Base-by-base conservation (phyloP, 148 eudicot genomes). In the Gaultheria prostrata region DNA sequence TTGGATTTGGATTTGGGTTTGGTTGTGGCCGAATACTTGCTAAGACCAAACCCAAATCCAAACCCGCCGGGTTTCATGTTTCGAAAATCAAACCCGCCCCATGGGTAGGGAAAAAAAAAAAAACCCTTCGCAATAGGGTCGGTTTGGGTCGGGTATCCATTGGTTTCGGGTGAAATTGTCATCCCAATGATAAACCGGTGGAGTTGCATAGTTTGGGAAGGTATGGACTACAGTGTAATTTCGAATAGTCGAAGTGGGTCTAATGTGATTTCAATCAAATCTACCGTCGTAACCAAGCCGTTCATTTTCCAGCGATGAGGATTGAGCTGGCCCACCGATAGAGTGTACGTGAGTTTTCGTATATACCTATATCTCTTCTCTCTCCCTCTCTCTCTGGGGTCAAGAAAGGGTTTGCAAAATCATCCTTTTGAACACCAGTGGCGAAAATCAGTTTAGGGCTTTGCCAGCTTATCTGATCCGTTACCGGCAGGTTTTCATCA, bases 301-400 rank as follows among this genome's bases (percentile, higher is more conserved):
- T 80, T 63, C 82, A 63, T 81, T 80, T 69, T 56, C 45, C 72
- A 21, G 59, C 49, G 76, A 81, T 69, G 61, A 69, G 77, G 83
- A 81, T 81, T 48, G 61, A 69, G 48, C 18, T 81, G 83, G 83
- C 76, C 83, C 61, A 81, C 83, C 20, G 39, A 65, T 18, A 20
- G 26, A 12, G 71, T 12, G 3, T 65, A 24, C 4, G 7, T 45
- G 12, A 21, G 82, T 46, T 39, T 24, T 26, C n/a, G 59, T 65
- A 46, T 46, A 21, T 2, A 59, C 61, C 82, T 63, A 3, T 15
- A 14, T 28, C 20, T 9, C 48, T 43, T 20, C 70, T 63, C 30
- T 24, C 28, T 57, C 24, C 20, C 24, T 56, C 61, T 17, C n/a
- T 17, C 6, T 13, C 59, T 21, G 53, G 11, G 53, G 53, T 50